Conservation (phyloP, 177 flowering plant genomes). For the Telopea speciosissima region DNA sequence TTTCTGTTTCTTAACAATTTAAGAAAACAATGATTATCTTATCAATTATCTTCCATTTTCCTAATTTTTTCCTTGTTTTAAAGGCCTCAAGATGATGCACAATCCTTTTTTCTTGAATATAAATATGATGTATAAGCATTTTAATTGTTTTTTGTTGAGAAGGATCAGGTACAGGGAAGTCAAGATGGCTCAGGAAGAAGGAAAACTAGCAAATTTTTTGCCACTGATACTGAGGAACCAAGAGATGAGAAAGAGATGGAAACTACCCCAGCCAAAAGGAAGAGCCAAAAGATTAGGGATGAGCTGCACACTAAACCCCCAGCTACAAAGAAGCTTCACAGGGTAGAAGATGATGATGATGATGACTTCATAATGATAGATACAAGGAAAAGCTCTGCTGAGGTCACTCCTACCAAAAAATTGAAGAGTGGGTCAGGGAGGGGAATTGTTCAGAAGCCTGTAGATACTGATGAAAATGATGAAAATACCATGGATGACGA, state of each 20-base stretch:
- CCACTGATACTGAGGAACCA: constrained; percentile 35
- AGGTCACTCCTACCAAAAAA: constrained; percentile 61
- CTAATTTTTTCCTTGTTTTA: background rate
- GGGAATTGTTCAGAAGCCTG: constrained; percentile 38
- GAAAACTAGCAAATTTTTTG: constrained; percentile 87
- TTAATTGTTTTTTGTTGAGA: too few species aligned
- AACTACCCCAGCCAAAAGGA: constrained; percentile 48
- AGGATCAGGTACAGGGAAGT: constrained; percentile 32
- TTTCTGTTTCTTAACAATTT: background rate
- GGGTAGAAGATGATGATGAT: constrained; percentile 35
- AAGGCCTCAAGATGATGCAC: too few species aligned
- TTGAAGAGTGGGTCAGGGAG: constrained; percentile 55
- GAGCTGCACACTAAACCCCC: constrained; percentile 30
- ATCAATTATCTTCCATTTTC: background rate
- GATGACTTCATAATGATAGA: constrained; percentile 52
- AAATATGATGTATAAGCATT: background rate
- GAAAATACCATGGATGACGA: constrained; percentile 36
- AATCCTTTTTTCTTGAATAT: too few species aligned
- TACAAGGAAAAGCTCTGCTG: background rate
- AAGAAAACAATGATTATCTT: background rate
- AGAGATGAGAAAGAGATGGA: constrained; percentile 43
- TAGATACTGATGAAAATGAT: constrained; percentile 44
- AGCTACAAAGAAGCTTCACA: constrained; percentile 42
- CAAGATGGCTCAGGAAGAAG: constrained; percentile 60
- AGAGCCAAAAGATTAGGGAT: constrained; percentile 9